Base-by-base conservation (phyloP, 2,329 filamentous ascomycete species). In the Orbilia javanica region DNA sequence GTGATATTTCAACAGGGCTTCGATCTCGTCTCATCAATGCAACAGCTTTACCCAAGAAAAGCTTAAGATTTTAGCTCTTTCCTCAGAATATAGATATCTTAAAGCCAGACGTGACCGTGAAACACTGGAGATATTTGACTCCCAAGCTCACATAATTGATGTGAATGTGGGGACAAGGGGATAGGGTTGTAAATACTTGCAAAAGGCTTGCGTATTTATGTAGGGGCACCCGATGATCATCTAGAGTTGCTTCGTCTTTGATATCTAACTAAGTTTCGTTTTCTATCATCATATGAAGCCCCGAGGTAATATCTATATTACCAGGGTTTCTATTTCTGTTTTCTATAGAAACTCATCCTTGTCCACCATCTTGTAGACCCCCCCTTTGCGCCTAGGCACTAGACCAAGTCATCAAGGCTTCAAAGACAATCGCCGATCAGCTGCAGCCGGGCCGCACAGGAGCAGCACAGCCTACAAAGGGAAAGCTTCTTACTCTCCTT, bases 81-180 rank as follows among this genome's bases (percentile, higher is more conserved):
- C 39, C 57, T 11, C 48, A 29, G 60, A 48, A 13, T 25, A 13
- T 27, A 5, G 11, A 52, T 6, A 20, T 36, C 44, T 53, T 18
- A 71, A 50, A 63, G n/a, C 34, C 13, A 15, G 42, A 5, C 20
- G 29, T 11, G 25, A 8, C 13, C 20, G 29, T 11, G 25, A 8
- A 39, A 52, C 25, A 55, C 64, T 34, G 55, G 31, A 31, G 46
- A 71, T 64, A 70, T 53, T 46, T 44, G 20, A 46, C 57, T n/a
- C 44, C 18, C 20, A 44, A 55, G 46, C 29, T 71, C 68, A 57
- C 39, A 18, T 55, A 31, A 64, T 15, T 18, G 22, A 64, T 50
- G 64, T 57, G 5, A 46, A 71, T 27, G 22, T n/a, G 34, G 68
- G 50, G n/a, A n/a, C n/a, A n/a, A n/a, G n/a, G n/a, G n/a, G n/a